phyloP scores from a whole-genome alignment of 805 yeast genomes.

The Sugiyamaella valdiviana region DNA sequence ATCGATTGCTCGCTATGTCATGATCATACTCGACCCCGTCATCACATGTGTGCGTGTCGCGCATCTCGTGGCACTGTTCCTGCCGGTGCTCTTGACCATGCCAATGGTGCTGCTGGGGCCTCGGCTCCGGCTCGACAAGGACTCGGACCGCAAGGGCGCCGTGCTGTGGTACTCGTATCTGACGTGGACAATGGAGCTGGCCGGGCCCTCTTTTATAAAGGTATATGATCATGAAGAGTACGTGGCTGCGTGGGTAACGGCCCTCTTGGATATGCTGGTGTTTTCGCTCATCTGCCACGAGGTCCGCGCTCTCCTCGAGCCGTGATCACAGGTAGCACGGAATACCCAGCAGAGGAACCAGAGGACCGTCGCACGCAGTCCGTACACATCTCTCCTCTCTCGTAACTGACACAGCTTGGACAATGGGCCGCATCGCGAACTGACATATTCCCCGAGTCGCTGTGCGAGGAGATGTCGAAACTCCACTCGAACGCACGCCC shows the following conservation, averaged over 20 bases:
- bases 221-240: constrained; percentile 18
- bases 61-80: constrained; percentile 57
- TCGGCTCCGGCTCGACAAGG: constrained; percentile 21
- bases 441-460: constrained; percentile 74
- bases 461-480: constrained; percentile 69
- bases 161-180: constrained; percentile 63
- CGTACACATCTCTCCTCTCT: constrained; percentile 34
- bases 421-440: constrained; percentile 99
- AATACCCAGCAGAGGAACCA: no score
- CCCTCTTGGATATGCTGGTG: constrained; percentile 1
- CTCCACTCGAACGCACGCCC: constrained; percentile 79
- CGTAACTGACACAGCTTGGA: constrained; percentile 53
- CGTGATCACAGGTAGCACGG: background rate
- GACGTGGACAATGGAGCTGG: constrained; percentile 63
- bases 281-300: background rate
- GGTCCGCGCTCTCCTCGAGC: background rate
- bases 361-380: no score
- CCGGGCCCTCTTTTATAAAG: constrained; percentile 77
- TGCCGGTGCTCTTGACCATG: constrained; percentile 60
- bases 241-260: constrained; percentile 7
- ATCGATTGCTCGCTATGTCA: constrained; percentile 7
- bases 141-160: constrained; percentile 53
- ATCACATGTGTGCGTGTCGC: constrained; percentile 62
- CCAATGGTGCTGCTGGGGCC: constrained; percentile 56
- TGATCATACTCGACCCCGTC: constrained; percentile 58